Percentiles rank a stretch among this genome's conserved stretches.
Evolutionary conservation across 2,329 filamentous ascomycete species (phyloP).

Genomic region (Paecilomyces sp.): DNA sequence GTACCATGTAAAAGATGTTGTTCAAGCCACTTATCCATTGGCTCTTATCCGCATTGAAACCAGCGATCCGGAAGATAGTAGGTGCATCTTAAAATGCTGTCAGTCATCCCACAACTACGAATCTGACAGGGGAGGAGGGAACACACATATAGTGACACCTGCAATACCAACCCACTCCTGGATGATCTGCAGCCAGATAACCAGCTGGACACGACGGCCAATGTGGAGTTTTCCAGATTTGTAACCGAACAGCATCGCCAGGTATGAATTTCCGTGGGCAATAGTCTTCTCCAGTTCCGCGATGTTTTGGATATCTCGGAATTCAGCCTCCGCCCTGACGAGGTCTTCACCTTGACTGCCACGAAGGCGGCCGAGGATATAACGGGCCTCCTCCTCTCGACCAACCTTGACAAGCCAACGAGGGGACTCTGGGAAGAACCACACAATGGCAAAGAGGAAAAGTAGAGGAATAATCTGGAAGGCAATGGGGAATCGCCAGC

Average conservation of each 20-base stretch:
- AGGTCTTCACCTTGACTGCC: constrained; percentile 50
- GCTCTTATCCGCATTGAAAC: constrained; percentile 53
- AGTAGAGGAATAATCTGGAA: constrained; percentile 63
- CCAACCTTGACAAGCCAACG: constrained; percentile 55
- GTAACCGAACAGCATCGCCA: constrained; percentile 60
- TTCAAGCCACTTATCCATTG: constrained; percentile 58
- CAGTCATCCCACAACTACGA: constrained; percentile 37
- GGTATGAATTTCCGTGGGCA: constrained; percentile 49
- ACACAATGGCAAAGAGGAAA: constrained; percentile 48
- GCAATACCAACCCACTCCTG: constrained; percentile 66
- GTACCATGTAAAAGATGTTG: constrained; percentile 50
- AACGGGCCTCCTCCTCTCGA: constrained; percentile 59
- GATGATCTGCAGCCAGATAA: constrained; percentile 65
- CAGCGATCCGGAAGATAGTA: constrained; percentile 60
- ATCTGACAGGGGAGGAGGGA: neutral
- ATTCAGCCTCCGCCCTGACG: constrained; percentile 54
- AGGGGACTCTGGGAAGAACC: constrained; percentile 64
- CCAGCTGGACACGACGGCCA: constrained; percentile 60
- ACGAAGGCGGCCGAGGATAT: constrained; percentile 57
- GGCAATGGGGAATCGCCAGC: constrained; percentile 62
- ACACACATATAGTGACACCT: constrained; percentile 55
- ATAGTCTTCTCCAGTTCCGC: constrained; percentile 54
- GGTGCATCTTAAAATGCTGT: constrained; percentile 29
- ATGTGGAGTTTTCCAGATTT: constrained; percentile 60
- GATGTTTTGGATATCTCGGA: constrained; percentile 60